phyloP scores from a whole-genome alignment of 139 green algal species.

The Monoraphidium neglectum region DNA sequence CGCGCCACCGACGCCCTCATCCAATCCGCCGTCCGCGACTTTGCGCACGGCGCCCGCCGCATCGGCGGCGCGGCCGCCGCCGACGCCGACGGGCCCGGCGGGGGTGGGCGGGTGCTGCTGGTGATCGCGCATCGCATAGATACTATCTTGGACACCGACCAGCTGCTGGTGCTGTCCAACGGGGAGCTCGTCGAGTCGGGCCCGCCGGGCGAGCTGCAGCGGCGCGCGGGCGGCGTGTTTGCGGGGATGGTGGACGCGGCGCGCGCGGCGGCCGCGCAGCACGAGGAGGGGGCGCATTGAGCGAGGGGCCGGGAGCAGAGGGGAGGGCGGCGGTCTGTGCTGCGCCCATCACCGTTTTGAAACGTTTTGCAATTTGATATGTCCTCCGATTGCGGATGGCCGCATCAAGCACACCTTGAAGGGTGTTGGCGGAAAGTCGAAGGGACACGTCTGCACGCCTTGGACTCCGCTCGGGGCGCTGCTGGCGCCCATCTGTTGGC shows the following conservation, averaged over 20 bases:
- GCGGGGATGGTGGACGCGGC: slow-evolving; percentile 32
- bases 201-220: slow-evolving; percentile 45
- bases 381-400: too few species aligned
- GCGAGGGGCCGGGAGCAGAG: too few species aligned
- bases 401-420: too few species aligned
- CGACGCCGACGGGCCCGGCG: background rate
- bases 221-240: slow-evolving; percentile 26
- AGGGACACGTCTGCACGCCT: too few species aligned
- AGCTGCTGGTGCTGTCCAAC: slow-evolving; percentile 73
- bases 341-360: too few species aligned
- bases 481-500: too few species aligned
- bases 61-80: background rate
- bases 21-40: slow-evolving; percentile 53
- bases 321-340: too few species aligned
- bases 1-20: slow-evolving; percentile 78
- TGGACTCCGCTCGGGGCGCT: too few species aligned
- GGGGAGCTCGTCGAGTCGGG: slow-evolving; percentile 77
- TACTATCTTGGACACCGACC: slow-evolving; percentile 89
- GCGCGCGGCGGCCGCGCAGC: slow-evolving; percentile 7
- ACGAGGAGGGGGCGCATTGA: background rate
- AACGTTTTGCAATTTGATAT: too few species aligned
- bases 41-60: slow-evolving; percentile 16
- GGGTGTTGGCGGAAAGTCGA: too few species aligned
- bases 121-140: slow-evolving; percentile 83
- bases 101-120: slow-evolving; percentile 59